Base-by-base conservation (phyloP, 306 rosid species). In the Cicer arietinum region DNA sequence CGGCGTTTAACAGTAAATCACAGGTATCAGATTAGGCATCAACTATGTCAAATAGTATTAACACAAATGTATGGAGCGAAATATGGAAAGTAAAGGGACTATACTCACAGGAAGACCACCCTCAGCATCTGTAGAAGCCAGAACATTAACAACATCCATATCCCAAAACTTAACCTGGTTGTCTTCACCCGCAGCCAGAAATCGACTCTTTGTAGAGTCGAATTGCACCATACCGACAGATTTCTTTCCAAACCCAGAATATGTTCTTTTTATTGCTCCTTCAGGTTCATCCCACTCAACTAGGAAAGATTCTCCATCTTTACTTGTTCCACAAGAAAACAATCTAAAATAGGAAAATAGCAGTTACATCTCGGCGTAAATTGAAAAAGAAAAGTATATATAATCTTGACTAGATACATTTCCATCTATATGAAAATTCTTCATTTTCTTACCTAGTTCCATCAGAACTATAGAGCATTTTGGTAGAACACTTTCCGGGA, bases 221-320 rank as follows among this genome's bases (percentile, higher is more conserved):
- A 90, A 89, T 79, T 93, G 93, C 84, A 91, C 87, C 56, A 88
- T 73, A 12, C 93, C 90, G n/a, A 75, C 14, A 62, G 87, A 81
- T 72, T 81, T 84, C 84, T 85, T 85, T 67, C 87, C 78, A 43
- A 93, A 79, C 47, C 97, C 98, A 81, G 73, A 17, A 73, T 93
- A 93, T 46, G 66, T 80, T 80, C 88, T 86, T 81, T 81, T 88
- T 46, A 84, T 52, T 35, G 85, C 47, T 71, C 95, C 98, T 78
- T 90, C 96, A 71, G 81, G 76, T 82, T 89, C 90, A 67, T 83
- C 85, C 98, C 98, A 93, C 83, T 93, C 97, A 71, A 91, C 98
- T 18, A 93, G 88, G 82, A 68, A 85, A 12, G 91, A 83, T 11
- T 86, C 93, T 65, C 96, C 97, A 22, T 89, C 92, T 80, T 83